Evolutionary conservation across 1,284 basidiomycete genomes (phyloP), one percentile per base, ranked within the genome.

Genomic region (Cryptococcus deneoformans): DNA sequence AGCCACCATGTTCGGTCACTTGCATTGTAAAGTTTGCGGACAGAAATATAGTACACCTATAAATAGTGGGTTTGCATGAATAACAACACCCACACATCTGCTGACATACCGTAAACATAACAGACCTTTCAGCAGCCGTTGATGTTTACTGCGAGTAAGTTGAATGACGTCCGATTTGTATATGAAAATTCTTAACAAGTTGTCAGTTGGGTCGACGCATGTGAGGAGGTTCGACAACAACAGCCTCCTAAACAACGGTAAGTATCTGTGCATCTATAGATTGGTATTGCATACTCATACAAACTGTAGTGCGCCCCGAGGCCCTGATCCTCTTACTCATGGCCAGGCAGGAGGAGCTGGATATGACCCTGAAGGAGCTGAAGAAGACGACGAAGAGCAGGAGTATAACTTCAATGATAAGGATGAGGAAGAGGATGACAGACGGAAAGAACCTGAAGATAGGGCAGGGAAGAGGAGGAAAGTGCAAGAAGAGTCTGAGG

Each of bases 381-480:
- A 56, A 39, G 56, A 61, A 12, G 57, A 58, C 24, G 60, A 57
- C 44, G 55, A 50, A 57, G 44, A 57, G 56, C 46, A 47, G 56
- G 54, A 37, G 35, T 48, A 48, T 14, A 49, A 47, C 53, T 46
- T 48, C 36, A 42, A 80, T 35, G 84, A 89, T 70, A 87, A 90
- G 67, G 81, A 83, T 64, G 59, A 53, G 20, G 61, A 65, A 24
- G 61, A 60, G 24, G 63, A 57, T 10, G 46, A 57, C 8, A 62
- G 49, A 40, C 49, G 37, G 49, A 14, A 62, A n/a, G 52, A 54
- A 20, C 20, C 20, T 24, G 58, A 58, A 6, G 59, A 60, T 35
- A 44, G 55, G 38, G 54, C 54, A 20, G 58, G 51, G 35, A 67
- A 64, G 58, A 58, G 61, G 43, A 61, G 61, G 50, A 54, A 61